phyloP scores from a whole-genome alignment of 306 rosid genomes.

The Medicago arabica region DNA sequence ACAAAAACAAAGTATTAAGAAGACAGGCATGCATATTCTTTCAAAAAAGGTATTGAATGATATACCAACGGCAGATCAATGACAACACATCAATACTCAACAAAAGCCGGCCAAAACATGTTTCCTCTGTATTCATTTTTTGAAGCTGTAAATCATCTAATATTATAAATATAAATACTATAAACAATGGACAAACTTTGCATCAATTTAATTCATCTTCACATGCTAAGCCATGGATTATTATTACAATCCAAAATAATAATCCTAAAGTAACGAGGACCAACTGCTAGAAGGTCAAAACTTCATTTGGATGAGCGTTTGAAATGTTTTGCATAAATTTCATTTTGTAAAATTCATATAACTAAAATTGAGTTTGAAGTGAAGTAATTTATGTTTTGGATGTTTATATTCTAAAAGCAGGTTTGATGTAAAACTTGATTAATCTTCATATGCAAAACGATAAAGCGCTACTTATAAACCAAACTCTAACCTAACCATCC shows the following conservation, averaged over 20 bases:
- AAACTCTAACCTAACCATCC: neutral
- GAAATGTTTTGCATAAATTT: neutral
- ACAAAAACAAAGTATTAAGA: conserved; percentile 37
- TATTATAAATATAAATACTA: neutral
- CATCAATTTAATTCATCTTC: conserved; percentile 34
- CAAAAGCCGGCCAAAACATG: conserved; percentile 8
- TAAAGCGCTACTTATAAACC: neutral
- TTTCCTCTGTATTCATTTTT: neutral
- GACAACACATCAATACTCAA: conserved; percentile 20
- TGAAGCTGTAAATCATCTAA: neutral
- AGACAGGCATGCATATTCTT: conserved; percentile 5
- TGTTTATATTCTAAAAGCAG: neutral
- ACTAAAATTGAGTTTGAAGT: neutral
- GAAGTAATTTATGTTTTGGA: neutral
- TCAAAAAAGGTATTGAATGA: neutral
- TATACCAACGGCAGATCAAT: conserved; percentile 6
- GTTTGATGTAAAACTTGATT: neutral
- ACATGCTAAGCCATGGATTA: conserved; percentile 11
- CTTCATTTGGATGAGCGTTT: neutral
- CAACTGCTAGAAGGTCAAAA: conserved; percentile 8
- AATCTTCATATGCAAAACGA: neutral
- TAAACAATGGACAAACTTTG: conserved; percentile 13
- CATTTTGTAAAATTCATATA: neutral
- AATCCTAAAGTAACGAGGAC: conserved; percentile 20
- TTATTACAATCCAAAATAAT: neutral